Conservation (phyloP, 192 early-diverging fungal species). For the Dissophora globulifera region DNA sequence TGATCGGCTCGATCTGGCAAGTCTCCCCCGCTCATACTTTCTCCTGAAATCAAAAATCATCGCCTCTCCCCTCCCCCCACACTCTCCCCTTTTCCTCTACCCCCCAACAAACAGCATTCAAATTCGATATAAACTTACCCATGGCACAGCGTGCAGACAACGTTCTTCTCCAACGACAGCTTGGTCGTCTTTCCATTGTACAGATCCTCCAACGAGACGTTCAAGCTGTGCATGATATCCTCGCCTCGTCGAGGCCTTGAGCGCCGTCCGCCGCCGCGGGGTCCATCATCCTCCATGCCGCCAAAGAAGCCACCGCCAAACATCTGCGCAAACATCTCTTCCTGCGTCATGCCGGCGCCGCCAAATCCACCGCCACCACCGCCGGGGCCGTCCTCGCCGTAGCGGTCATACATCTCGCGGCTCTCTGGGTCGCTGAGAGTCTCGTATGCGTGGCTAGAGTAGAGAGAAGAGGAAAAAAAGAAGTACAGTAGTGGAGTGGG, state of each 20-base stretch:
- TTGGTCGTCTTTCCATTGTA: conserved; percentile 90
- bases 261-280: conserved; percentile 26
- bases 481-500: neutral
- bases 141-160: conserved; percentile 69
- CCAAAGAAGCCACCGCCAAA: conserved; percentile 73
- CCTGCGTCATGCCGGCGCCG: conserved; percentile 73
- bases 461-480: neutral
- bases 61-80: too few species aligned
- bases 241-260: conserved; percentile 58
- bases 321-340: conserved; percentile 87
- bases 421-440: conserved; percentile 83
- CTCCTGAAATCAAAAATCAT: too few species aligned
- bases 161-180: conserved; percentile 84
- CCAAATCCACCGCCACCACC: conserved; percentile 65
- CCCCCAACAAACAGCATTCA: conserved; percentile 50
- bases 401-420: conserved; percentile 89
- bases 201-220: conserved; percentile 92
- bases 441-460: conserved; percentile 82
- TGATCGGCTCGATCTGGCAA: too few species aligned
- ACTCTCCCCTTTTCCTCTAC: neutral
- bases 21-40: too few species aligned
- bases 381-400: conserved; percentile 88
- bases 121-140: conserved; percentile 56
- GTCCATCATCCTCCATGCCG: conserved; percentile 22
- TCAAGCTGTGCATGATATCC: conserved; percentile 76